Evolutionary conservation across 495 filamentous ascomycete species (phyloP), one percentile per base, ranked within the genome.

Genomic region (Hyaloscypha bicolor): DNA sequence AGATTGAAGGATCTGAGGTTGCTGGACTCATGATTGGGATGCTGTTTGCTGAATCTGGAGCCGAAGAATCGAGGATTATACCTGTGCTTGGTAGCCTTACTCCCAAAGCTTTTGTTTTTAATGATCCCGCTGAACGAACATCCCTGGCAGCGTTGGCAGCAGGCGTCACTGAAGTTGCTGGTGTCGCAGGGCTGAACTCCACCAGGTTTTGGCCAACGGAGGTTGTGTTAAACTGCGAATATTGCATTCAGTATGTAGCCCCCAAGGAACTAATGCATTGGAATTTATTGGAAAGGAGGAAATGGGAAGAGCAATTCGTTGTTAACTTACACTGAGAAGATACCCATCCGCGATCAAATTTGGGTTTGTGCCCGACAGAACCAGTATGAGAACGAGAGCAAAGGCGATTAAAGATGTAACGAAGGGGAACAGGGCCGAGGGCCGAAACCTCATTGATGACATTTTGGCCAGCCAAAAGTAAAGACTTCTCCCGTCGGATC

Each of bases 331-430:
- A 39, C 62, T 64, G 9, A 64, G 51, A 25, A 64, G 31, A 57
- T 56, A 64, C 1, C 48, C 32, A 57, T 64, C 52, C 4, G 22
- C 2, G 55, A 35, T 64, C 21, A 37, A 57, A 56, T 53, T 30
- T 56, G 62, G 62, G 14, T 42, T 55, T 22, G 62, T 64, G 0
- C 62, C 62, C 32, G 62, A 64, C 32, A 64, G 52, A 29, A 56
- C 62, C 32, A 64, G 52, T 9, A 57, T 12, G 14, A 64, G 16
- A 39, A 45, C 30, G 19, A 64, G 52, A 56, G 62, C 31, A 30
- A 64, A 64, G 2, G 62, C 55, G 16, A 64, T 5, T 39, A 21
- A 51, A 55, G 62, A 64, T 1, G 56, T 25, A 11, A 64, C 21
- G 9, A 64, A 56, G 4, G 62, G 62, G 25, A 64, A 37, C 19